Conservation (phyloP, 345 rosid genomes). For the Gossypium raimondii region DNA sequence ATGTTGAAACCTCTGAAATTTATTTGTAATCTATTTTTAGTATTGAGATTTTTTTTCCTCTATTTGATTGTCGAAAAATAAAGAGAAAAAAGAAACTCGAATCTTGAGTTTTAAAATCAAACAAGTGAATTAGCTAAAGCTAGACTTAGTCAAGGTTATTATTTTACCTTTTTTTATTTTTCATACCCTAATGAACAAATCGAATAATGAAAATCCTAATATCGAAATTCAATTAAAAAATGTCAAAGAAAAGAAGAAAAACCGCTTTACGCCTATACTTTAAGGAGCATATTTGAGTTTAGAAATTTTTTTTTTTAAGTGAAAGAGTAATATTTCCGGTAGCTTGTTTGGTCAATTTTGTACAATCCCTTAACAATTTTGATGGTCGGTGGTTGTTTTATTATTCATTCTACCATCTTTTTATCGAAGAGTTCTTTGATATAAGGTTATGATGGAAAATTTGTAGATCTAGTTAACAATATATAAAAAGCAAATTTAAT, state of each 20-base stretch:
- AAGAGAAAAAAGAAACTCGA: constrained; percentile 14
- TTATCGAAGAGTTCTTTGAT: not conserved
- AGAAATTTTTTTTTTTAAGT: not conserved
- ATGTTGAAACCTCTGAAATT: not conserved
- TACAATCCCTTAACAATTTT: not conserved
- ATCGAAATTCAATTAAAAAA: not conserved
- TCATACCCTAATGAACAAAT: not conserved
- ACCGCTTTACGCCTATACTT: not conserved
- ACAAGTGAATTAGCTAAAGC: not conserved
- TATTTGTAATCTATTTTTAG: not conserved
- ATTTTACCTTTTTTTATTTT: not conserved
- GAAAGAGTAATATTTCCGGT: not conserved
- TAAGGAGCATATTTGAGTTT: constrained; percentile 7
- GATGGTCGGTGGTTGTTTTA: not conserved
- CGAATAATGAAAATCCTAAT: not conserved
- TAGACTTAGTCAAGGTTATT: not conserved
- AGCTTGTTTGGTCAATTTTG: constrained; percentile 5
- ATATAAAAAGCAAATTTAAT: not conserved
- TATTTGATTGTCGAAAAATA: constrained; percentile 16
- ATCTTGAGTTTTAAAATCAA: constrained; percentile 12
- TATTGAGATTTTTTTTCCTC: not conserved
- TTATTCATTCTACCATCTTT: not conserved
- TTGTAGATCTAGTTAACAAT: not conserved
- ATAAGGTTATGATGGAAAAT: not conserved
- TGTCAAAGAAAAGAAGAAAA: not conserved